Conservation (phyloP, 768 basidiomycete genomes). For the Hemileccinum impolitum region DNA sequence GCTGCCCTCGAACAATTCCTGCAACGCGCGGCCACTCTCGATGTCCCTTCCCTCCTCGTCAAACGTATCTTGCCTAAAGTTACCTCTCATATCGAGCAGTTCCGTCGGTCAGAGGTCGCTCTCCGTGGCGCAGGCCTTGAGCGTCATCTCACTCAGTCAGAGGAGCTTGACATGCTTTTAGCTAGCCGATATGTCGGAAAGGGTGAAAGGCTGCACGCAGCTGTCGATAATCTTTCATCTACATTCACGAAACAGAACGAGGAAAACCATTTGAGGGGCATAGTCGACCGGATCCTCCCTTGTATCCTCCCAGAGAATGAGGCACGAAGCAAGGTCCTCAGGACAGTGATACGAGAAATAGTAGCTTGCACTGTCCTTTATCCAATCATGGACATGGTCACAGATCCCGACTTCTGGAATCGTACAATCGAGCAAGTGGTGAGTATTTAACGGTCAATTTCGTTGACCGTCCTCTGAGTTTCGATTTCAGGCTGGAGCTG, state of each 20-base stretch:
- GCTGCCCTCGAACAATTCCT: constrained; percentile 57
- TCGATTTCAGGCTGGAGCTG: constrained; percentile 52
- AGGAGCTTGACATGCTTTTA: constrained; percentile 83
- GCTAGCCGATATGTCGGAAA: constrained; percentile 74
- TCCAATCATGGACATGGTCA: constrained; percentile 88
- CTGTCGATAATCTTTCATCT: constrained; percentile 84
- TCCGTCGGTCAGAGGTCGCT: constrained; percentile 84
- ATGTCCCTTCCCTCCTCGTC: constrained; percentile 73
- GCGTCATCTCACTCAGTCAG: constrained; percentile 81
- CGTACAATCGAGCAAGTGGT: constrained; percentile 87
- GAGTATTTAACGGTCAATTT: constrained; percentile 32
- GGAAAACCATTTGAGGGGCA: constrained; percentile 73
- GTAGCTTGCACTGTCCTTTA: constrained; percentile 77
- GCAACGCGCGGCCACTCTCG: constrained; percentile 54
- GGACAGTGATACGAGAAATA: constrained; percentile 76
- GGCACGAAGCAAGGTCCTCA: constrained; percentile 63
- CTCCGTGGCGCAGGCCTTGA: constrained; percentile 80
- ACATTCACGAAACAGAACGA: constrained; percentile 88
- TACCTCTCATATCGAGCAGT: constrained; percentile 86
- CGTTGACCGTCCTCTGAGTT: constrained; percentile 8
- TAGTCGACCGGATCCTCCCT: constrained; percentile 71
- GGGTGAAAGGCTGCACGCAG: constrained; percentile 73
- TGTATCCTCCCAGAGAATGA: constrained; percentile 76
- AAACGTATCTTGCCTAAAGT: constrained; percentile 85
- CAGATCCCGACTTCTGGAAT: constrained; percentile 99